Base-by-base conservation (phyloP, 805 yeast genomes). In the Schwanniomyces yamadae region DNA sequence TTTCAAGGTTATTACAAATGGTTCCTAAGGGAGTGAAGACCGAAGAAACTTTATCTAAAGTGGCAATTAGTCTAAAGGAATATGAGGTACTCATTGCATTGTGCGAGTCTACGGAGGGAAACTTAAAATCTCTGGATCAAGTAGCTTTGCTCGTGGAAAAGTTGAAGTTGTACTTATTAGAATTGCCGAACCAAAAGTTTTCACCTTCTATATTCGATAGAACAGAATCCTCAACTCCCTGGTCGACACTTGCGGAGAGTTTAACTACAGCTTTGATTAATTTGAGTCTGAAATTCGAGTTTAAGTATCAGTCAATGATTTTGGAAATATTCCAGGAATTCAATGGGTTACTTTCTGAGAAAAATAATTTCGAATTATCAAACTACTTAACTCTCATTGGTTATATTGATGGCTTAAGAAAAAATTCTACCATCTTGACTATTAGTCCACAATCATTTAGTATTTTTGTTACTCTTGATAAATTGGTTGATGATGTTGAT, bases 11-110 rank as follows among this genome's bases (percentile, higher is more conserved):
- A 24, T 36, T 54, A 25, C 25, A 45, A 1, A 31, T 32, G n/a
- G 29, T 45, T 2, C 32, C 42, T 2, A 37, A 34, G 33, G 24
- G 28, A 12, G 29, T 12, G 13, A 18, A 29, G 13, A 13, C 9
- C 19, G 13, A 24, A 3, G n/a, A 10, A 1, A 14, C 34, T 6
- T 43, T 61, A 22, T 49, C 63, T 4, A 39, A 59, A 4, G 68
- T 71, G 12, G 73, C 77, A 11, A 63, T 77, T 40, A 58, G 77
- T 2, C 57, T 66, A 25, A 74, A 71, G 39, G 84, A 80, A 50
- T 66, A 68, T 39, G 84, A 82, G 43, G 70, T 74, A 4, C 60
- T 82, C 40, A 45, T 74, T 29, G 84, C 87, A 0, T 56, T 83
- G 18, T 76, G 82, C 41, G 63, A 63, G 18, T 60, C 69, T 8